phyloP scores from a whole-genome alignment of 176 grass and related monocot species.

The Musa schizocarpa region DNA sequence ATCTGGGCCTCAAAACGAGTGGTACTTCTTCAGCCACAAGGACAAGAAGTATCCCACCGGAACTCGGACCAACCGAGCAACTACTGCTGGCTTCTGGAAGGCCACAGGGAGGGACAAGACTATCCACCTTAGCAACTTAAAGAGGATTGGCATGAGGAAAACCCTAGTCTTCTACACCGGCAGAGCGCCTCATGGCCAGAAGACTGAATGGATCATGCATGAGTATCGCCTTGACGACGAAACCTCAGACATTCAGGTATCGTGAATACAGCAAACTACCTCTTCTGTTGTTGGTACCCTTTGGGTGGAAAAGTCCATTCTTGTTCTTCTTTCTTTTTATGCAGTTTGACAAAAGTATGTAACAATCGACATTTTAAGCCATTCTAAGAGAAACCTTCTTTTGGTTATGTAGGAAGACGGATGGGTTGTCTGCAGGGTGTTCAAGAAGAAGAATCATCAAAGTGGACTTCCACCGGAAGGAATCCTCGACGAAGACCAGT shows the following conservation, averaged over 20 bases:
- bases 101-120: conserved; percentile 58
- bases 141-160: conserved; percentile 67
- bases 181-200: conserved; percentile 67
- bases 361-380: no score
- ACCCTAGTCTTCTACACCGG: conserved; percentile 92
- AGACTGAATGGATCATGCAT: conserved; percentile 43
- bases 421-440: conserved; percentile 23
- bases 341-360: no score
- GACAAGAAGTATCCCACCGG: conserved; percentile 38
- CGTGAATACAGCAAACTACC: not conserved
- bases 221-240: conserved; percentile 25
- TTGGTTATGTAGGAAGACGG: conserved; percentile 12
- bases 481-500: conserved; percentile 2
- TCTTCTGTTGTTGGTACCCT: no score
- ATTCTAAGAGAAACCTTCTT: no score
- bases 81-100: conserved; percentile 65
- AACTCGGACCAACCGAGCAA: conserved; percentile 57
- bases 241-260: conserved; percentile 5
- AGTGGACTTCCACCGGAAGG: not conserved
- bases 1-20: conserved; percentile 46
- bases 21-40: conserved; percentile 42
- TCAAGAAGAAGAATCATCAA: conserved; percentile 20
- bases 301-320: no score
- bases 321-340: no score
- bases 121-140: conserved; percentile 26